Conservation (phyloP, 306 rosid genomes). For the Vigna nakashimae region DNA sequence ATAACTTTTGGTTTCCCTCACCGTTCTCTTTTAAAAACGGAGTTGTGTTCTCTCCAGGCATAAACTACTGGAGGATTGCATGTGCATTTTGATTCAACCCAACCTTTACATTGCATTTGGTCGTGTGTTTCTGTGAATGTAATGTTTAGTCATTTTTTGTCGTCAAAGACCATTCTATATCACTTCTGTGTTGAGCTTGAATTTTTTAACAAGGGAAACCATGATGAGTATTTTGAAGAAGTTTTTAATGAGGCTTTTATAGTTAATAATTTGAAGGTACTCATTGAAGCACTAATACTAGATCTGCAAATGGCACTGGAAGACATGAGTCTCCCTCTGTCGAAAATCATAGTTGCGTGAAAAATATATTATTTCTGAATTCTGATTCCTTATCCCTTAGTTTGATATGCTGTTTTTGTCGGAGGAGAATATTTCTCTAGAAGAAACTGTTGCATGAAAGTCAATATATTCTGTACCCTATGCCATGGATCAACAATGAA, state of each 20-base stretch:
- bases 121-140: neutral
- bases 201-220: neutral
- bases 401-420: constrained; percentile 10
- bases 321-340: neutral
- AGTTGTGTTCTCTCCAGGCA: neutral
- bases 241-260: constrained; percentile 15
- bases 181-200: constrained; percentile 11
- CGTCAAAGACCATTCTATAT: constrained; percentile 8
- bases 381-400: neutral
- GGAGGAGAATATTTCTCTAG: constrained; percentile 17
- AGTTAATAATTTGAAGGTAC: constrained; percentile 25
- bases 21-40: neutral
- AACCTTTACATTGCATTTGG: constrained; percentile 12
- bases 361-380: constrained; percentile 5
- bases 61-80: neutral
- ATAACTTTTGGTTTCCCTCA: constrained; percentile 2
- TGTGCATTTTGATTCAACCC: constrained; percentile 31
- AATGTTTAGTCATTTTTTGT: constrained; percentile 17
- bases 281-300: neutral
- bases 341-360: constrained; percentile 6
- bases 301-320: constrained; percentile 14
- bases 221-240: constrained; percentile 28
- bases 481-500: neutral
- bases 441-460: constrained; percentile 35
- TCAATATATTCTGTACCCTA: constrained; percentile 22